Evolutionary conservation across 1,139 yeast species (phyloP).

Genomic region (Hanseniaspora uvarum): DNA sequence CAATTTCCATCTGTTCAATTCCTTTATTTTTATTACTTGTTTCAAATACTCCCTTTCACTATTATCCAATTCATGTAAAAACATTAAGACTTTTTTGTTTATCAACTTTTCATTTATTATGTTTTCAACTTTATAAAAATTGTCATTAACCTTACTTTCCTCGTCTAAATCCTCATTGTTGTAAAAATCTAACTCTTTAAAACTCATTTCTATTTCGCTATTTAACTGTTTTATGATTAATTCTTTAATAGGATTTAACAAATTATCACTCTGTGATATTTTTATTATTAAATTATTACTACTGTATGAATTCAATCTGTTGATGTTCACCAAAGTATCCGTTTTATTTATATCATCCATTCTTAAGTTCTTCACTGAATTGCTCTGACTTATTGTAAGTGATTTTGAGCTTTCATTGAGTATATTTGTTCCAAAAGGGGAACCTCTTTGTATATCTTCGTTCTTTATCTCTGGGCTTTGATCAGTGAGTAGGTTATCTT

Average conservation of each 20-base stretch:
- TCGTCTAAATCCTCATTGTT: background rate
- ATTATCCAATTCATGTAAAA: background rate
- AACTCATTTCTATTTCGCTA: background rate
- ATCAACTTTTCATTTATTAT: constrained; percentile 8
- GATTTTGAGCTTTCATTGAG: background rate
- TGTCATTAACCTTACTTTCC: background rate
- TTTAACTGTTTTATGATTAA: constrained; percentile 2
- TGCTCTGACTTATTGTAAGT: background rate
- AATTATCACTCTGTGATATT: background rate
- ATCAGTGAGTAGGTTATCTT: background rate
- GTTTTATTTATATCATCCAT: background rate
- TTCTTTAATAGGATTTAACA: constrained; percentile 9
- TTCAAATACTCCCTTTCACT: background rate
- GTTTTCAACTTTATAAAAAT: constrained; percentile 1
- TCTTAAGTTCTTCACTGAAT: background rate
- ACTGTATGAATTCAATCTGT: background rate
- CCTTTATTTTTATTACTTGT: background rate
- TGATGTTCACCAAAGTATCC: background rate
- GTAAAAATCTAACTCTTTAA: constrained; percentile 1
- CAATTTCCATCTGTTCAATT: background rate
- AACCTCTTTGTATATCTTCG: background rate
- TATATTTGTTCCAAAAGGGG: background rate
- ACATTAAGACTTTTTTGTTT: background rate
- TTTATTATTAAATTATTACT: background rate
- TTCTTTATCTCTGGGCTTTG: background rate